Base-by-base conservation (phyloP, 1,284 basidiomycete genomes). In the Meira nashicola region DNA sequence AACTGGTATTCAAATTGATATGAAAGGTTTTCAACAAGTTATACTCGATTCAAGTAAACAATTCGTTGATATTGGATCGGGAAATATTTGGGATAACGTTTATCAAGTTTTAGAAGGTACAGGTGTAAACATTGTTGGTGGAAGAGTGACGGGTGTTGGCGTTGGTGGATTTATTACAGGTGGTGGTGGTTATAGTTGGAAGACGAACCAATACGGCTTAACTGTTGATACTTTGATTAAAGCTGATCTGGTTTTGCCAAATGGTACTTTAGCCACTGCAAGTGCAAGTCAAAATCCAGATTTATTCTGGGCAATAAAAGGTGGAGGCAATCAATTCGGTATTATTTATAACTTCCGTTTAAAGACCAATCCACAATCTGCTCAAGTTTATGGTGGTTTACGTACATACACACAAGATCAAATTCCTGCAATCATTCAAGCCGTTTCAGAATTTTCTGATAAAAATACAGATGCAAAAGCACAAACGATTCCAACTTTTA, bases 381-480 rank as follows among this genome's bases (percentile, higher is more conserved):
- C 52, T n/a, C 56, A 65, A 41, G 62, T 71, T 6, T 71, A 66
- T 49, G 69, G 69, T 19, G 69, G 69, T 56, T 17, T 63, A 19
- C 60, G 65, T 2, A 64, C 57, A 28, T 70, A 69, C 51, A 65
- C 64, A 6, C 37, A 48, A 5, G 68, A 70, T 43, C 68, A 70
- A 59, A 38, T 70, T 7, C 58, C 58, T 12, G 53, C 33, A 4
- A 5, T 70, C 17, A 57, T 68, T 50, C 61, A 67, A 12, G 69
- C 69, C 15, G 21, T 43, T 37, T 41, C 11, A 2, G 21, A 54
- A 12, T 71, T 70, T 25, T 59, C 59, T 6, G 59, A 57, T 2
- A 62, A 70, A 59, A 70, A 63, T 59, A 70, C 62, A 52, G 70
- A 70, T 17, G 53, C 63, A 43, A 70, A 70, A 46, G 66, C 68